Evolutionary conservation across 805 yeast species (phyloP).

Genomic region (Barnettozyma californica): DNA sequence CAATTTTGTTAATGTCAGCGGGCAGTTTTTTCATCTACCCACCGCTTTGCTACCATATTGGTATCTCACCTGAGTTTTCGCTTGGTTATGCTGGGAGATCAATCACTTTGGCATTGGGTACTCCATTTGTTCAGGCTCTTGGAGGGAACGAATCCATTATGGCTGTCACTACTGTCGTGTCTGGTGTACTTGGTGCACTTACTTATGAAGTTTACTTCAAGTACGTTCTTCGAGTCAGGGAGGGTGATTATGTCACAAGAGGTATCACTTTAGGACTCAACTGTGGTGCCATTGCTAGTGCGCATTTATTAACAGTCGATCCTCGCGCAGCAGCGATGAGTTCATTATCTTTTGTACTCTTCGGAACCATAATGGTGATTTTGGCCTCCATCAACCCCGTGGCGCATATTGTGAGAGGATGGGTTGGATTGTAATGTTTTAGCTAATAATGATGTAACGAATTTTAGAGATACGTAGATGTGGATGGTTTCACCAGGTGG

Average conservation of each 20-base stretch:
- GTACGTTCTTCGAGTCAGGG: slow-evolving; percentile 41
- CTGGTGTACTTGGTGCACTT: slow-evolving; percentile 72
- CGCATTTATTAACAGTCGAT: slow-evolving; percentile 60
- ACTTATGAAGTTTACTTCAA: slow-evolving; percentile 47
- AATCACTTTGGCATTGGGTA: slow-evolving; percentile 73
- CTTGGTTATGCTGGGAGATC: slow-evolving; percentile 77
- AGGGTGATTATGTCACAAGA: slow-evolving; percentile 64
- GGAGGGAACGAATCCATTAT: slow-evolving; percentile 67
- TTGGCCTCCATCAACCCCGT: slow-evolving; percentile 55
- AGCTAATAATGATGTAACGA: neutral
- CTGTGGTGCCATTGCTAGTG: slow-evolving; percentile 82
- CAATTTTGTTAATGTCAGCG: slow-evolving; percentile 49
- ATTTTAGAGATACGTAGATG: neutral
- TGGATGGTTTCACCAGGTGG: neutral
- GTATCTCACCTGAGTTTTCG: slow-evolving; percentile 54
- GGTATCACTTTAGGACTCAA: slow-evolving; percentile 75
- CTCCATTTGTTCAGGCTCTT: slow-evolving; percentile 63
- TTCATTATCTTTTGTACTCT: slow-evolving; percentile 62
- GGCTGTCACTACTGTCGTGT: slow-evolving; percentile 73
- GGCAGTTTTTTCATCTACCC: slow-evolving; percentile 68
- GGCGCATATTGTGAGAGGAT: slow-evolving; percentile 39
- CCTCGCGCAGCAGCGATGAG: slow-evolving; percentile 81
- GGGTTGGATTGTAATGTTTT: slow-evolving; percentile 37
- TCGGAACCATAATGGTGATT: slow-evolving; percentile 69
- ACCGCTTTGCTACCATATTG: slow-evolving; percentile 56